Conservation (phyloP, 257 asterid genomes). For the Plectranthus barbatus region DNA sequence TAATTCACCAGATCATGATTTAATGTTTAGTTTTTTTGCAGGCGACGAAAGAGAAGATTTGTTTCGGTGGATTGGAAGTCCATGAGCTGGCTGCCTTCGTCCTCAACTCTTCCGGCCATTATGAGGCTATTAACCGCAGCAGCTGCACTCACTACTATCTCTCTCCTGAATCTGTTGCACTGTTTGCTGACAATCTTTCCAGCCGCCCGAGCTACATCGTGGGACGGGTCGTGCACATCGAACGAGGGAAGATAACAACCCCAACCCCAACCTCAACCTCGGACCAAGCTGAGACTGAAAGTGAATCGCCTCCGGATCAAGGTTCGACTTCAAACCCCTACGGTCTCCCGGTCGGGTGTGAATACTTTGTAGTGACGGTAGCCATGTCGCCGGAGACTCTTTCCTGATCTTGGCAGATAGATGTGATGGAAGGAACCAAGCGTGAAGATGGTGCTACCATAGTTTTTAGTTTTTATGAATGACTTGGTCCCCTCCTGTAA, state of each 20-base stretch:
- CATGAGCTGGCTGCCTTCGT: slow-evolving; percentile 89
- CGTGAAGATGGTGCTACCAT: too few species aligned
- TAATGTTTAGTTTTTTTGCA: too few species aligned
- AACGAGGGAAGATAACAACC: slow-evolving; percentile 52
- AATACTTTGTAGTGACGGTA: slow-evolving; percentile 78
- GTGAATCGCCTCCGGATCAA: too few species aligned
- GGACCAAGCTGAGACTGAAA: slow-evolving; percentile 28
- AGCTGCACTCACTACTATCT: slow-evolving; percentile 68
- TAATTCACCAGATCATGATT: too few species aligned
- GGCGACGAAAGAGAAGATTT: slow-evolving; percentile 93
- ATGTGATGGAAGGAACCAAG: slow-evolving; percentile 75
- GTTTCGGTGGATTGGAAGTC: slow-evolving; percentile 69
- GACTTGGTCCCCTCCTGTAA: slow-evolving; percentile 27
- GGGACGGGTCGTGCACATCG: slow-evolving; percentile 93
- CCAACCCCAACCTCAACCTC: slow-evolving; percentile 32
- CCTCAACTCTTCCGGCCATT: slow-evolving; percentile 65
- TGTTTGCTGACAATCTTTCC: slow-evolving; percentile 69
- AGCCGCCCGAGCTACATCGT: slow-evolving; percentile 61
- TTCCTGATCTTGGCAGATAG: slow-evolving; percentile 82
- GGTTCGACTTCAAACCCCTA: slow-evolving; percentile 11
- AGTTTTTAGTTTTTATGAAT: too few species aligned
- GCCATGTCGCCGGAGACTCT: slow-evolving; percentile 90
- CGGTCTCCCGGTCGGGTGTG: slow-evolving; percentile 76
- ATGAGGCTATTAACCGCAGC: slow-evolving; percentile 84
- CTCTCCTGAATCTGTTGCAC: slow-evolving; percentile 83